A percentile compares a stretch with the other conserved stretches of the same genome.
These are phyloP conservation scores for Globisporangium spinosum DNA, from an alignment of 352 stramenopile species.

Conservation along the genomic window DNA sequence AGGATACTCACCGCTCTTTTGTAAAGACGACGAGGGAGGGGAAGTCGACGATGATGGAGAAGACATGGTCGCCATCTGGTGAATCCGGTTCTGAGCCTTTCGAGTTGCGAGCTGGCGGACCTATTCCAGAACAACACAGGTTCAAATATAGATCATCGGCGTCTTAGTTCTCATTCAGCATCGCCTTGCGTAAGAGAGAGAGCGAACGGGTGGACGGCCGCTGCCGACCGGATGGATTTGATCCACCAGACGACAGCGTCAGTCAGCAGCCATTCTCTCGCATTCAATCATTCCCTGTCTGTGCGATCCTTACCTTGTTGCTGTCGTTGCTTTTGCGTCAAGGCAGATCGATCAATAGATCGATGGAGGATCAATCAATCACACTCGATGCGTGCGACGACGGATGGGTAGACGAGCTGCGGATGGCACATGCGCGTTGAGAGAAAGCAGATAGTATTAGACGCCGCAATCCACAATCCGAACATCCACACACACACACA, in stretches of 20 bases:
- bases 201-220: not conserved
- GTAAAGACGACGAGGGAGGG: constrained; percentile 9
- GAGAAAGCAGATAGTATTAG: constrained; percentile 7
- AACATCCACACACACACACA: constrained; percentile 2
- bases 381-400: constrained; percentile 10
- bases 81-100: constrained; percentile 21
- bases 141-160: constrained; percentile 7
- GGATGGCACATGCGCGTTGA: not conserved
- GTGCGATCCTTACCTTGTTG: constrained; percentile 2
- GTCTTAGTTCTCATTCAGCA: not conserved
- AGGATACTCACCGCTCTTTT: constrained; percentile 10
- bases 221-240: constrained; percentile 14
- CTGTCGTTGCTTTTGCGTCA: not conserved
- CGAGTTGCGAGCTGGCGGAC: not conserved
- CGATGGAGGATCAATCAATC: constrained; percentile 19
- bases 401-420: constrained; percentile 2
- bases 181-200: not conserved
- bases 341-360: constrained; percentile 22
- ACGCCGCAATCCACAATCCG: not conserved
- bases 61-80: constrained; percentile 20
- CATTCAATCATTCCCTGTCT: not conserved
- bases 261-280: constrained; percentile 3
- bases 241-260: constrained; percentile 9
- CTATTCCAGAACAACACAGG: constrained; percentile 8
- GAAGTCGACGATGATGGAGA: constrained; percentile 12